Percentiles rank a stretch among this genome's conserved stretches.
phyloP scores from a whole-genome alignment of 306 rosid species.

The Cucurbita argyrosperma region DNA sequence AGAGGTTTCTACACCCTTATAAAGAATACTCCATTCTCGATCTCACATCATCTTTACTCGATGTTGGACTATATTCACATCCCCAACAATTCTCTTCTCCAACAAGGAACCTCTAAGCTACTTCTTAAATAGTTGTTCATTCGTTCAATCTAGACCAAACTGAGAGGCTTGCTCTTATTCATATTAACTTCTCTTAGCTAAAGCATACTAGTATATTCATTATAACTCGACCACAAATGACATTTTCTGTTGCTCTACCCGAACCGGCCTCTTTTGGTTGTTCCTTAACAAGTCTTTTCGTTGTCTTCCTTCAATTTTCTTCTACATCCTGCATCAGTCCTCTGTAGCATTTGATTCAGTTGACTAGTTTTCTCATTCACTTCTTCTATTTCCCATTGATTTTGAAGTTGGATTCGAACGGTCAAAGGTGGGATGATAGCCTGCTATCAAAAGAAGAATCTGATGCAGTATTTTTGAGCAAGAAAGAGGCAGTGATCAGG shows the following conservation, averaged over 20 bases:
- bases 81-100: not conserved
- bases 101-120: not conserved
- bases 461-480: conserved; percentile 35
- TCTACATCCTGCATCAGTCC: not conserved
- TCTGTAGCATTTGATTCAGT: not conserved
- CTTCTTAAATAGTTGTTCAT: not conserved
- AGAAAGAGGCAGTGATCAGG: conserved; percentile 49
- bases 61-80: not conserved
- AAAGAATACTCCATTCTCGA: no score
- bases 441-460: conserved; percentile 52
- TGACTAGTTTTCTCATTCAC: not conserved
- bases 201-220: not conserved
- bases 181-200: not conserved
- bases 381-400: not conserved
- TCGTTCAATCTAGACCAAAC: not conserved
- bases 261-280: not conserved
- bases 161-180: not conserved
- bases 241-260: not conserved
- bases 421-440: conserved; percentile 66
- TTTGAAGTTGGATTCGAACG: conserved; percentile 63
- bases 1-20: no score
- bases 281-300: not conserved
- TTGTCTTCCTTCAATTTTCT: not conserved
- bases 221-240: not conserved
- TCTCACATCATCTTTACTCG: not conserved